Conservation (phyloP, 768 basidiomycete species). For the Flagelloscypha sp. region DNA sequence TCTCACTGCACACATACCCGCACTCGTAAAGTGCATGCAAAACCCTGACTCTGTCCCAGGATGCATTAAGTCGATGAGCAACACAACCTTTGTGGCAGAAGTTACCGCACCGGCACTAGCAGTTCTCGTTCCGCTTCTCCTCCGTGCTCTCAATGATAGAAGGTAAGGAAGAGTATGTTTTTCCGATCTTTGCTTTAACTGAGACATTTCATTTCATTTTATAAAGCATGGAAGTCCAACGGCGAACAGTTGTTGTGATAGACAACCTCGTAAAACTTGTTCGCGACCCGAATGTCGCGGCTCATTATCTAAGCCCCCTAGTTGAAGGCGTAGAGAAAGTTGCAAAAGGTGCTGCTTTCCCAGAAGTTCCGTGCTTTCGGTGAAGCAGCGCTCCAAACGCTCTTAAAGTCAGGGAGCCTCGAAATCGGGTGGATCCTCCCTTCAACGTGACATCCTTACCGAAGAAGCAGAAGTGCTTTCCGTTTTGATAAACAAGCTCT, state of each 20-base stretch:
- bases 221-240: slow-evolving; percentile 95
- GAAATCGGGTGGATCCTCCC: slow-evolving; percentile 56
- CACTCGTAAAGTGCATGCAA: slow-evolving; percentile 91
- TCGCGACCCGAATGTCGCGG: slow-evolving; percentile 82
- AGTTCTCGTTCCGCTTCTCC: slow-evolving; percentile 85
- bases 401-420: slow-evolving; percentile 82
- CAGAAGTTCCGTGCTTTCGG: slow-evolving; percentile 96
- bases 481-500: slow-evolving; percentile 53
- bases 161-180: no score
- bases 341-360: slow-evolving; percentile 86
- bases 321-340: slow-evolving; percentile 90
- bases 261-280: slow-evolving; percentile 98
- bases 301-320: slow-evolving; percentile 77
- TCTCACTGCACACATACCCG: slow-evolving; percentile 79
- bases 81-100: slow-evolving; percentile 94
- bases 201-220: no score
- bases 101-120: slow-evolving; percentile 95
- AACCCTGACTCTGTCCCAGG: slow-evolving; percentile 80
- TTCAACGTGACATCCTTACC: slow-evolving; percentile 58
- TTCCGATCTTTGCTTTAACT: no score
- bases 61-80: slow-evolving; percentile 92
- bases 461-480: slow-evolving; percentile 52
- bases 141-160: slow-evolving; percentile 87
- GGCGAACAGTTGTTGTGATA: slow-evolving; percentile 87
- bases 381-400: slow-evolving; percentile 69